Conservation (phyloP, 441 rosid genomes). For the Erysimum cheiri region DNA sequence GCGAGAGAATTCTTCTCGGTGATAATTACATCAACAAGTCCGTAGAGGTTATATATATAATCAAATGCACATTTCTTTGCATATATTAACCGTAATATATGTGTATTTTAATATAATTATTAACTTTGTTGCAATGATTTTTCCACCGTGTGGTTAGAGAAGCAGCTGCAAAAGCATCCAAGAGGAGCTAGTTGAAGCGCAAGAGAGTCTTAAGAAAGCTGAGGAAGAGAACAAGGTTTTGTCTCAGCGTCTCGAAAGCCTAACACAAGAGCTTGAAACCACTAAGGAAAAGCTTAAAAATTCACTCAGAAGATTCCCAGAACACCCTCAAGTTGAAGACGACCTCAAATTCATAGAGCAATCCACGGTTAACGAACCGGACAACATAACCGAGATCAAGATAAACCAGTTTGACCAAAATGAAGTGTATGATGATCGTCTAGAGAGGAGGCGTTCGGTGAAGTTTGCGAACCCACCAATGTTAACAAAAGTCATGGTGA, state of each 20-base stretch:
- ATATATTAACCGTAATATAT: background rate
- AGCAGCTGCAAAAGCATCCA: slow-evolving; percentile 45
- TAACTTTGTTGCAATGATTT: slow-evolving; percentile 13
- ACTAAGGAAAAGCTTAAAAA: slow-evolving; percentile 55
- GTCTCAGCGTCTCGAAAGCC: slow-evolving; percentile 46
- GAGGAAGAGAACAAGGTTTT: slow-evolving; percentile 55
- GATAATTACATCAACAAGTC: slow-evolving; percentile 65
- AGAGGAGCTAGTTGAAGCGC: slow-evolving; percentile 65
- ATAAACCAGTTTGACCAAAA: slow-evolving; percentile 29
- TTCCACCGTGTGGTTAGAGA: slow-evolving; percentile 37
- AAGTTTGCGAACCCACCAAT: slow-evolving; percentile 68
- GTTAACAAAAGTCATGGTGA: slow-evolving; percentile 51
- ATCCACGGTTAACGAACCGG: slow-evolving; percentile 35
- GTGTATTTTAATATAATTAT: background rate
- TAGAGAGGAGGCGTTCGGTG: slow-evolving; percentile 59
- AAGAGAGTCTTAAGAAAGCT: slow-evolving; percentile 55
- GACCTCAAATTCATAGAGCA: slow-evolving; percentile 63
- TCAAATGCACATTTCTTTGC: background rate
- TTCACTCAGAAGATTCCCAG: slow-evolving; percentile 32
- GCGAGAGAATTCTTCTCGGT: slow-evolving; percentile 61
- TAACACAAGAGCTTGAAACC: slow-evolving; percentile 59
- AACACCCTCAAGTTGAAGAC: slow-evolving; percentile 52
- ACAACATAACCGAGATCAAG: slow-evolving; percentile 41
- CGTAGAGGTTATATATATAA: slow-evolving; percentile 50
- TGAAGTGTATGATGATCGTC: slow-evolving; percentile 29